Conservation (phyloP, 148 eudicot genomes). For the Cornus kousa region DNA sequence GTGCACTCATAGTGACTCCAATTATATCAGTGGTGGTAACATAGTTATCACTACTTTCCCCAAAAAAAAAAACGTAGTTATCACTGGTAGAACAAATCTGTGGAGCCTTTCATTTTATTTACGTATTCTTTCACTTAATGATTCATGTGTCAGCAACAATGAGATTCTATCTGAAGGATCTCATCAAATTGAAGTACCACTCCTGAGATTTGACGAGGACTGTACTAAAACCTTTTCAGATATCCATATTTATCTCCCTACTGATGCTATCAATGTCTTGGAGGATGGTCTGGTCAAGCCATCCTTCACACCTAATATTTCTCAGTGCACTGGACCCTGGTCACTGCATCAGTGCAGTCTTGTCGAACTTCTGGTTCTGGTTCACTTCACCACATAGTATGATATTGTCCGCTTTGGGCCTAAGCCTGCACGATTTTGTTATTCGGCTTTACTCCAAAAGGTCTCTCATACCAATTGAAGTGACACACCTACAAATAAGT, state of each 20-base stretch:
- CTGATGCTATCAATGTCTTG: constrained; percentile 29
- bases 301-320: constrained; percentile 16
- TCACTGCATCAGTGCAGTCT: constrained; percentile 24
- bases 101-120: constrained; percentile 57
- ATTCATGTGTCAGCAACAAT: constrained; percentile 19
- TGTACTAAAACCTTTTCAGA: constrained; percentile 41
- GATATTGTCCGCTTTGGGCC: too few species aligned
- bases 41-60: constrained; percentile 36
- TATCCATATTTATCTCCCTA: constrained; percentile 42
- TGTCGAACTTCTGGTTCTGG: constrained; percentile 24
- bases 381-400: too few species aligned
- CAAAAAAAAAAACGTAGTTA: constrained; percentile 37
- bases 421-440: too few species aligned
- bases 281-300: constrained; percentile 29
- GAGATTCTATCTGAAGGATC: constrained; percentile 10
- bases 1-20: constrained; percentile 29
- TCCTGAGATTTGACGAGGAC: constrained; percentile 24
- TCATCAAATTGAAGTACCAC: constrained; percentile 30
- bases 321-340: constrained; percentile 15
- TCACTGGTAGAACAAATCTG: constrained; percentile 34
- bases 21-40: constrained; percentile 28
- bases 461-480: too few species aligned
- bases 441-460: too few species aligned
- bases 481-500: too few species aligned
- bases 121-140: constrained; percentile 17